A percentile compares a stretch with the other conserved stretches of the same genome.
Evolutionary conservation across 164 flowering plant species (phyloP).

Genomic region (Sedum album): DNA sequence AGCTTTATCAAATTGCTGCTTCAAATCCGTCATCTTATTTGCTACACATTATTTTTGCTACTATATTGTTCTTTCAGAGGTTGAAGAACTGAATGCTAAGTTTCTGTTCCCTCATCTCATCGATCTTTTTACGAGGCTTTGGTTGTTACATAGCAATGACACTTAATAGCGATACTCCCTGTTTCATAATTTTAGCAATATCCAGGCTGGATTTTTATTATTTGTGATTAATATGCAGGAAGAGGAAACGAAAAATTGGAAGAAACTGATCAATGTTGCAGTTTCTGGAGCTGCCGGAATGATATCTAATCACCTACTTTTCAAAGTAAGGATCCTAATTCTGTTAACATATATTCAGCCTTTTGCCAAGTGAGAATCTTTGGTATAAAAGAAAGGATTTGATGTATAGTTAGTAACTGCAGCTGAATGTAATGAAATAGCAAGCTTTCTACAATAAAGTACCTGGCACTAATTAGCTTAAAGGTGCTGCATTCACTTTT

Average conservation of each 20-base stretch:
- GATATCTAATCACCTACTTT: slow-evolving; percentile 94
- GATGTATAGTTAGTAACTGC: too few relatives aligned
- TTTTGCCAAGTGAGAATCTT: not conserved
- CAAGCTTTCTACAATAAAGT: too few relatives aligned
- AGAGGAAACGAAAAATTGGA: slow-evolving; percentile 90
- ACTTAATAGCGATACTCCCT: not conserved
- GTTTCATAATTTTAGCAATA: not conserved
- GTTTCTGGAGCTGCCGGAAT: slow-evolving; percentile 98
- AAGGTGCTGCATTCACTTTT: too few relatives aligned
- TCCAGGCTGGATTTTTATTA: not conserved
- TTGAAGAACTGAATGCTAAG: too few relatives aligned
- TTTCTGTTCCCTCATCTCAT: too few relatives aligned
- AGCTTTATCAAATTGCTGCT: not conserved
- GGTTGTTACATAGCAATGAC: not conserved
- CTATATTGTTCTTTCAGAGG: too few relatives aligned
- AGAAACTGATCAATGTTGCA: slow-evolving; percentile 66
- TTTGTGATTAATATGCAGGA: slow-evolving; percentile 37
- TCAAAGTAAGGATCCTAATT: slow-evolving; percentile 52
- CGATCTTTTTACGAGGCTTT: not conserved
- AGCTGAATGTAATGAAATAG: too few relatives aligned
- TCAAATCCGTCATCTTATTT: too few relatives aligned
- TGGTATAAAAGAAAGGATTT: not conserved
- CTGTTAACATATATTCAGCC: not conserved
- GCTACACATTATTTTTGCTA: too few relatives aligned
- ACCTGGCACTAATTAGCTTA: not conserved